Conservation (phyloP, 2,329 filamentous ascomycete genomes). For the Fusarium fracticaudum region DNA sequence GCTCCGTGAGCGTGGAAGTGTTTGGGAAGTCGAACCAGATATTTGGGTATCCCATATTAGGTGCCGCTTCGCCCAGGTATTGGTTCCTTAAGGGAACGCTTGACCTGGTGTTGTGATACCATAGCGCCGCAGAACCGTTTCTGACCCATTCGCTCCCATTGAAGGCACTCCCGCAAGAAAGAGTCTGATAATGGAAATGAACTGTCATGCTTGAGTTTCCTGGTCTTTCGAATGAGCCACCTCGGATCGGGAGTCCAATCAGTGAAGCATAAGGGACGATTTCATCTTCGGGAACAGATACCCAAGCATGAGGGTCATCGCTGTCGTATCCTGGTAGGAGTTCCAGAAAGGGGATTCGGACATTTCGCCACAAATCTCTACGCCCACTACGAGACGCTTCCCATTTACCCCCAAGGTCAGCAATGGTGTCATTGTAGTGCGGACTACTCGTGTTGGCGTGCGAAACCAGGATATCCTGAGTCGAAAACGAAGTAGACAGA, state of each 20-base stretch:
- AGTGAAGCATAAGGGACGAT: neutral
- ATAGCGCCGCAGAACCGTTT: neutral
- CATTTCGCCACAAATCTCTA: neutral
- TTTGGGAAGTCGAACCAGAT: neutral
- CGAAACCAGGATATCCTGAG: neutral
- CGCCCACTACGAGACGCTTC: neutral
- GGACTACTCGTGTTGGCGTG: neutral
- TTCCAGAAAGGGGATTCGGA: neutral
- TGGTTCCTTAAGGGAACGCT: too few relatives aligned
- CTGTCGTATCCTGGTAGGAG: neutral
- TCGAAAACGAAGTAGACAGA: neutral
- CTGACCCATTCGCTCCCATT: neutral
- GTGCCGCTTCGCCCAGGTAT: too few relatives aligned
- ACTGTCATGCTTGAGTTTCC: slow-evolving; percentile 6
- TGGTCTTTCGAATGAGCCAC: neutral
- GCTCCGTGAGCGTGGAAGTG: rapidly evolving
- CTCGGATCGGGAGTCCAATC: neutral
- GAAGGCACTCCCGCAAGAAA: neutral
- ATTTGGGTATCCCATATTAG: neutral
- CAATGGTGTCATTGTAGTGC: rapidly evolving
- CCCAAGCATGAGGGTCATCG: neutral
- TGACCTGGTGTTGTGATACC: too few relatives aligned
- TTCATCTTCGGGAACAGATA: neutral
- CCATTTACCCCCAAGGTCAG: neutral
- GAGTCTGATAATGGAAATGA: neutral